Conservation (phyloP, 345 rosid species). For the Salix caprea region DNA sequence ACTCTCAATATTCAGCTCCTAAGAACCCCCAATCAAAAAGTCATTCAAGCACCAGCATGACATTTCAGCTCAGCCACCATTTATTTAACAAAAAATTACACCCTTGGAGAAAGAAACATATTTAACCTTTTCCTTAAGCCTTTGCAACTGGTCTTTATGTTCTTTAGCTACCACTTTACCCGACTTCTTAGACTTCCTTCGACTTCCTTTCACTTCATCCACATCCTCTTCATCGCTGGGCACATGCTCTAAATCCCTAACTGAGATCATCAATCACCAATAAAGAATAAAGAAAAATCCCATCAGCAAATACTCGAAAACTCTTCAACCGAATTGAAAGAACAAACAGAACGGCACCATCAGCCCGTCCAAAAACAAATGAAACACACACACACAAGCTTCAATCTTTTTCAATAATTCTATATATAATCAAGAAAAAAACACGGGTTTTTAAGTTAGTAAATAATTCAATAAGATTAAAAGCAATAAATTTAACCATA, state of each 20-base stretch:
- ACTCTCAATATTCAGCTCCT: not conserved
- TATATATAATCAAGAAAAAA: too few relatives aligned
- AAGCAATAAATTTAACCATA: not conserved
- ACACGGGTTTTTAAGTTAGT: not conserved
- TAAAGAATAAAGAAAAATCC: not conserved
- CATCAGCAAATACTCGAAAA: not conserved
- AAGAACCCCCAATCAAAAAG: not conserved
- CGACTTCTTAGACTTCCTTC: conserved; percentile 26
- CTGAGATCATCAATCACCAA: conserved; percentile 5
- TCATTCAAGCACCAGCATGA: not conserved
- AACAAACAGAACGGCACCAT: not conserved
- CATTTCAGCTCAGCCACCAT: not conserved
- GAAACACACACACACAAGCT: not conserved
- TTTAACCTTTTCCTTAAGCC: conserved; percentile 66
- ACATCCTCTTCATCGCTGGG: conserved; percentile 18
- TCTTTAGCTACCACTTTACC: conserved; percentile 43
- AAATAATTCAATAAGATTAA: not conserved
- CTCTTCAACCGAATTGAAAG: not conserved
- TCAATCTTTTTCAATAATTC: not conserved
- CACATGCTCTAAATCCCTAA: conserved; percentile 21
- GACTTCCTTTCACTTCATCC: not conserved
- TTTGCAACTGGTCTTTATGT: conserved; percentile 67
- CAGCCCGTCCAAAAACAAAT: not conserved
- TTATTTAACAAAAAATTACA: not conserved
- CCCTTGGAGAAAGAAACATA: not conserved